Base-by-base conservation (phyloP, 2,329 filamentous ascomycete species). In the Ilyonectria destructans region DNA sequence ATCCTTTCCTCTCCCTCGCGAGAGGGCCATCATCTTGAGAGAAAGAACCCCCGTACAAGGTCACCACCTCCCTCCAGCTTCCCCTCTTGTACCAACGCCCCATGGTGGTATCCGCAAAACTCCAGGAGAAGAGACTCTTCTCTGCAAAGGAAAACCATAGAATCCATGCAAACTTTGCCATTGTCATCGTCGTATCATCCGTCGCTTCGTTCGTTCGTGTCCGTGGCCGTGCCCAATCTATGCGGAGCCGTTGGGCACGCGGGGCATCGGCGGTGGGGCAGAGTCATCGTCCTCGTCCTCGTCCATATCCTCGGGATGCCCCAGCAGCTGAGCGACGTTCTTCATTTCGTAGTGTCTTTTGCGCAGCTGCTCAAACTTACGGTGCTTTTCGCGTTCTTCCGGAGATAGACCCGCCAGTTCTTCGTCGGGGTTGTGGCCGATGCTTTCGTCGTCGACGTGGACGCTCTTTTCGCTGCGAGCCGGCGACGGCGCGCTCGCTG, bases 301-400 rank as follows among this genome's bases (percentile, higher is more conserved):
- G 56, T 90, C 89, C 54, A 92, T 76, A 4, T 89, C 85, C 77
- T 93, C 91, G 4, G 92, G 90, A 77, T 94, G 92, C 15, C 94
- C 95, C 72, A 99, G 88, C 60, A 98, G 83, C 77, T 91, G 89
- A 77, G 96, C 97, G 66, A 98, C 95, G 78, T 96, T 93, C 84
- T 90, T 94, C 96, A 99, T 99, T 87, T 99, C 96, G 82, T 99
- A 99, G 82, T 99, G 96, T 85, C 91, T 96, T 90, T 96, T 98
- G 78, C 96, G 90, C 85, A 94, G 88, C 83, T 93, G 87, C 84
- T 98, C 95, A 80, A 99, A 99, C 79, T 93, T 90, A 78, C 88
- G 90, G 82, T 99, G 96, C 86, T 98, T 98, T 85, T 96, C 94
- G 69, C 86, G 86, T 80, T 97, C 95, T 80, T 97, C 94, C 48